phyloP scores from a whole-genome alignment of 75 land plant genomes.

The Chamaecyparis obtusa region DNA sequence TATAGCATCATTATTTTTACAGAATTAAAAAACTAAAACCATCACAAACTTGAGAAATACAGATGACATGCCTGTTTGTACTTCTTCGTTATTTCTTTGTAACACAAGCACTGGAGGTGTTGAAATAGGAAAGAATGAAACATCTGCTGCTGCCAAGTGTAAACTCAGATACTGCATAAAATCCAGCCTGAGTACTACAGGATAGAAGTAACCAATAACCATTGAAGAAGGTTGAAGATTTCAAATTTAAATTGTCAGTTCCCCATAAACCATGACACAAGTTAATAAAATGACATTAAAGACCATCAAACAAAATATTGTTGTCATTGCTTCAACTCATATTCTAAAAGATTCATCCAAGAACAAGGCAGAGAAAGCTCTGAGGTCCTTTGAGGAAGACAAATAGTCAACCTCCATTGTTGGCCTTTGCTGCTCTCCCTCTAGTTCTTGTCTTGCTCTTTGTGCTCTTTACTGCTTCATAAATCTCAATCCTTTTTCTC shows the following conservation, averaged over 20 bases:
- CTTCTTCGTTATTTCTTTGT: conserved; percentile 1
- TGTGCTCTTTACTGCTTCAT: no score
- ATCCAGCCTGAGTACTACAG: conserved; percentile 11
- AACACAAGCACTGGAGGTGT: conserved; percentile 51
- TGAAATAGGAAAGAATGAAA: conserved; percentile 36
- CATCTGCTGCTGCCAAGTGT: conserved; percentile 29
- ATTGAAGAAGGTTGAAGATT: background rate
- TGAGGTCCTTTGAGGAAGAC: no score
- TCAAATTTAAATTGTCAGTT: background rate
- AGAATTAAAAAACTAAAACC: background rate
- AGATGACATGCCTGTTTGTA: conserved; percentile 17
- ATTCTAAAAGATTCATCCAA: no score
- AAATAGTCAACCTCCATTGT: no score
- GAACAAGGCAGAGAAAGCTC: no score
- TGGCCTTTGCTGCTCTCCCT: no score
- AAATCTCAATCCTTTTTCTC: no score
- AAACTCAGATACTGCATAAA: conserved; percentile 34
- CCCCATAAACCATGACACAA: background rate
- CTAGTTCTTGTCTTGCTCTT: no score
- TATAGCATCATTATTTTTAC: background rate
- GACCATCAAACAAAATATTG: no score
- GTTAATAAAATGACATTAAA: background rate
- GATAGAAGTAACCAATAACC: background rate
- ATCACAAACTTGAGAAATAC: background rate
- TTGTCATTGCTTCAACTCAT: no score